Evolutionary conservation across 2,329 filamentous ascomycete genomes (phyloP), one percentile per base, ranked within the genome.

Genomic region (Trichoderma atrobrunneum): DNA sequence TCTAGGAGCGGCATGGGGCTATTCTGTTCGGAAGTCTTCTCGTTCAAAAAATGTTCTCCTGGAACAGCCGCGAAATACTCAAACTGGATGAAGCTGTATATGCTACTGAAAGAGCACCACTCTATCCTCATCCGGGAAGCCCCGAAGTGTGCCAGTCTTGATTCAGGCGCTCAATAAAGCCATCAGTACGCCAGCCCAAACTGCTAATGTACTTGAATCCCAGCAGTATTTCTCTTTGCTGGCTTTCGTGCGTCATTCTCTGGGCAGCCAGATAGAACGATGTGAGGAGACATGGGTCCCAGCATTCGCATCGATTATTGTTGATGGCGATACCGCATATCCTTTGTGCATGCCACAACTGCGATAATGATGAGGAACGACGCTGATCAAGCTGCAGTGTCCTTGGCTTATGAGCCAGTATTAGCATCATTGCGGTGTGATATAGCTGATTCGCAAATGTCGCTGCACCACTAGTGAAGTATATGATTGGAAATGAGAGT

Each of bases 1-100:
- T 76, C 78, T 88, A 1, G 84, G 88, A 65, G 76, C 77, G 12
- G 79, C 76, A 3, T 84, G 82, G 82, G 82, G 82, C 1, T 81
- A 83, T 62, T 68, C 65, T 60, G 16, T 68, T 24, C 54, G 24
- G 14, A 68, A 32, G n/a, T n/a, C 18, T 12, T 48, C 24, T 24
- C 26, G 54, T 18, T 24, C 54, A 4, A 18, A 32, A 12, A 26
- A 48, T 24, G 36, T 14, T 24, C 4, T 11, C 5, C 18, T 30
- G 1, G 26, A 12, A 18, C 18, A 28, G 6, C 26, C 24, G 12
- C 34, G n/a, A 59, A 43, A 39, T 24, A 11, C 34, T 16, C n/a
- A 24, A 18, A 48, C 16, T 24, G 54, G 34, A 32, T 60, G 26
- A 59, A 43, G 11, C 16, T 21, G 24, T 18, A 3, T 14, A 18